Percentiles rank a stretch among this genome's conserved stretches.
Evolutionary conservation across 2,329 filamentous ascomycete genomes (phyloP).

Genomic region (Elsinoe australis): DNA sequence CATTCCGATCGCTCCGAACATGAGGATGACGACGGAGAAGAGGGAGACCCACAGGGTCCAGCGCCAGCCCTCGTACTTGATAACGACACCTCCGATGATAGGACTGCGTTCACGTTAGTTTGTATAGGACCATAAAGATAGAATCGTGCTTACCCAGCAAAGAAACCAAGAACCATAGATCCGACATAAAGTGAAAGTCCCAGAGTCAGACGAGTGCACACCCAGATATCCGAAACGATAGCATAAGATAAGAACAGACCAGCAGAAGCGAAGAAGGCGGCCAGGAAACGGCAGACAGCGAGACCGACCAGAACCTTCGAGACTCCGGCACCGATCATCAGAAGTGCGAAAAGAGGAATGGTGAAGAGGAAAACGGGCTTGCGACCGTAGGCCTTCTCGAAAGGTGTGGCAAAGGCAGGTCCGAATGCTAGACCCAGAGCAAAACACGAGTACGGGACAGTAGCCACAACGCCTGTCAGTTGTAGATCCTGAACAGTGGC

Average conservation of each 20-base stretch:
- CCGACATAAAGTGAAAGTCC: conserved; percentile 27
- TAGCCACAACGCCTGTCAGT: conserved; percentile 37
- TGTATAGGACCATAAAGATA: no score
- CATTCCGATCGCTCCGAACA: conserved; percentile 34
- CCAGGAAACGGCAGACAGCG: conserved; percentile 54
- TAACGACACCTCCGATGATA: conserved; percentile 35
- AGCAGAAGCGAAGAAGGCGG: conserved; percentile 29
- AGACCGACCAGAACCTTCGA: conserved; percentile 60
- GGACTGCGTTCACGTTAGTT: conserved; percentile 24
- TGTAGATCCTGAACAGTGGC: background rate
- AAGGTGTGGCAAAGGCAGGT: conserved; percentile 56
- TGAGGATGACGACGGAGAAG: conserved; percentile 31
- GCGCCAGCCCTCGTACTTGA: conserved; percentile 32
- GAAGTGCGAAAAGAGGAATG: conserved; percentile 54
- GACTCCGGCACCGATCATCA: conserved; percentile 37
- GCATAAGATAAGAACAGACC: conserved; percentile 33
- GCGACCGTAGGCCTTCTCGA: conserved; percentile 56
- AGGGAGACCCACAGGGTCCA: conserved; percentile 37
- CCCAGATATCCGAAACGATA: conserved; percentile 33
- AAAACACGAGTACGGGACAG: conserved; percentile 52
- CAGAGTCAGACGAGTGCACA: conserved; percentile 26
- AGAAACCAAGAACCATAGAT: conserved; percentile 21
- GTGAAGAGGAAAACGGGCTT: conserved; percentile 61
- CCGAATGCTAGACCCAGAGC: conserved; percentile 58
- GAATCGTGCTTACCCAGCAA: conserved; percentile 6